Evolutionary conservation across 1,139 yeast genomes (phyloP), one percentile per base, ranked within the genome.

Genomic region (Debaryomyces fabryi): DNA sequence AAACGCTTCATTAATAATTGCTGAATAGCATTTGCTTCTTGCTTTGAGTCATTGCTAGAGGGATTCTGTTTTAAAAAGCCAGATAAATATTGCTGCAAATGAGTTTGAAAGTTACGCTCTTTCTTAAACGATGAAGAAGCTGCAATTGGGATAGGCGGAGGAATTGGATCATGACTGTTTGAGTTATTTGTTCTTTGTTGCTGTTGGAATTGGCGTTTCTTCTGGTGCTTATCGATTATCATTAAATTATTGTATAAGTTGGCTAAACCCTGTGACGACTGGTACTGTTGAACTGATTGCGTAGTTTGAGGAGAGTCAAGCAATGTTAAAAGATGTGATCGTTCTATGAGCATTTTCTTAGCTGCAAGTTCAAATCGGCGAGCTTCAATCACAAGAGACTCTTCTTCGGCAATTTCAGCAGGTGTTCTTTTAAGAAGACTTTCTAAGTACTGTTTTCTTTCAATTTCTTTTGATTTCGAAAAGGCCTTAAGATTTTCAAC

Each of bases 321-420:
- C 33, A 91, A 71, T 12, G 88, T 82, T 47, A 93, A 72, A 38
- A 95, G 70, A 48, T 89, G 86, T 2, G 91, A 86, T 57, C 99
- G 79, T 65, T 93, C 99, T 45, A 78, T 72, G 49, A 92, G 78
- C 79, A 93, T 88, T 62, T 89, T 87, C 71, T 90, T 92, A 0
- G 98, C 96, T 1, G 96, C 91, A 49, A 92, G 81, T 61, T 93
- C 99, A 54, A 93, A 88, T 55, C 96, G 83, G 49, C 96, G 82
- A 1, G 98, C 96, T 64, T 93, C 99, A 41, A 92, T 85, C 3
- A 93, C 90, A 45, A 93, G 73, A 0, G 96, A 90, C 65, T 95
- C 98, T 65, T 93, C 99, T 67, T 93, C 99, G 0, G 99, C 98
- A 37, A 93, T 89, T 63, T 93, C 99, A 0, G 97, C 96, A 0